A percentile compares a stretch with the other conserved stretches of the same genome.
Evolutionary conservation across 2,329 filamentous ascomycete genomes (phyloP).

Genomic region (Gyromitra esculenta): DNA sequence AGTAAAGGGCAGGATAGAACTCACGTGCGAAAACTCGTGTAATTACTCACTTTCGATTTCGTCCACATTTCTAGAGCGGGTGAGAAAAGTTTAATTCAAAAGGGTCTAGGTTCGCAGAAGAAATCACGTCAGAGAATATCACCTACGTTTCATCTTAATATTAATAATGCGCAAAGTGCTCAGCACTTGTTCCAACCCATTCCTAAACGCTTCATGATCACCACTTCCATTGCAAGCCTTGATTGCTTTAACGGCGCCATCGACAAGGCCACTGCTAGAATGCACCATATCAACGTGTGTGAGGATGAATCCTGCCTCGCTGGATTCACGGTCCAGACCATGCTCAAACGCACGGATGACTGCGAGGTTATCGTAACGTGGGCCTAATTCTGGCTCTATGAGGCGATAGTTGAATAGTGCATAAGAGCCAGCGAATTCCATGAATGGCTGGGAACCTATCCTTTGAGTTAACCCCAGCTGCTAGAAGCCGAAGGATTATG

Average conservation of each 20-base stretch:
- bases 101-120: not conserved
- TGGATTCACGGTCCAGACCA: conserved; percentile 84
- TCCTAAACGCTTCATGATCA: conserved; percentile 64
- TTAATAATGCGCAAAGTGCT: conserved; percentile 67
- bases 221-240: conserved; percentile 61
- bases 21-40: conserved; percentile 83
- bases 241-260: conserved; percentile 67
- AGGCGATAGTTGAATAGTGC: conserved; percentile 75
- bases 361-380: conserved; percentile 75
- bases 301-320: conserved; percentile 94
- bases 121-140: not conserved
- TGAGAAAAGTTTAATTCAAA: conserved; percentile 11
- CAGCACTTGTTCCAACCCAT: conserved; percentile 65
- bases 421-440: conserved; percentile 81
- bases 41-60: conserved; percentile 82
- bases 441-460: conserved; percentile 84
- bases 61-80: conserved; percentile 77
- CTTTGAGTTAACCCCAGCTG: conserved; percentile 2
- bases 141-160: conserved; percentile 69
- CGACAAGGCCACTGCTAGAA: conserved; percentile 79
- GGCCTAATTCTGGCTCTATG: conserved; percentile 67
- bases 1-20: not conserved
- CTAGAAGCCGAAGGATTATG: not conserved
- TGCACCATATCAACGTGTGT: conserved; percentile 96
- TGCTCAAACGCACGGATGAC: conserved; percentile 91